Evolutionary conservation across 2,329 filamentous ascomycete genomes (phyloP).

Genomic region (Aspergillus caelatus): DNA sequence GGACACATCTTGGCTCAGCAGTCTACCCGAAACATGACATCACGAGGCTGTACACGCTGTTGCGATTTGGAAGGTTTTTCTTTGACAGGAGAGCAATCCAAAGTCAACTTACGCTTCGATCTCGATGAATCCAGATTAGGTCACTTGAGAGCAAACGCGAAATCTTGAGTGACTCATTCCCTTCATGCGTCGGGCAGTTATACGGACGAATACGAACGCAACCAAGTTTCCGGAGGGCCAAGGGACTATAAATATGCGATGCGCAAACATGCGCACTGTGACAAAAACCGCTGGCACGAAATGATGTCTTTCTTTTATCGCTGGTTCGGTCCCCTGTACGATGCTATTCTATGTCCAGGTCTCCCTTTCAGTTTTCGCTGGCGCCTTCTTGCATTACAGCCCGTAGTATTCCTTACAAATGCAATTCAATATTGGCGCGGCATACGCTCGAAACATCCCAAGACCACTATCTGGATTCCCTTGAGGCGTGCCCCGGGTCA

Average conservation of each 20-base stretch:
- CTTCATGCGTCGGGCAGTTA: too few relatives aligned
- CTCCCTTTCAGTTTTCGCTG: conserved; percentile 47
- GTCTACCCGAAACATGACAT: background rate
- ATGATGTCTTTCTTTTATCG: conserved; percentile 2
- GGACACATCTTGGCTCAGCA: background rate
- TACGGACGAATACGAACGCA: background rate
- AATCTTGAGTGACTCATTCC: too few relatives aligned
- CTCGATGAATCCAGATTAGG: background rate
- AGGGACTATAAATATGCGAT: background rate
- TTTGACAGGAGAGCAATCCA: background rate
- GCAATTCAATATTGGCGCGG: conserved; percentile 33
- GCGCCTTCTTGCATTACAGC: conserved; percentile 49
- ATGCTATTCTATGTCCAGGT: conserved; percentile 39
- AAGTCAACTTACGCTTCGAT: too few relatives aligned
- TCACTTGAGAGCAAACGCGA: background rate
- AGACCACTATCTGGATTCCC: conserved; percentile 9
- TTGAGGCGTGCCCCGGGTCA: conserved; percentile 9
- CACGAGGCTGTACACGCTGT: background rate
- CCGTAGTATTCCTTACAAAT: conserved; percentile 43
- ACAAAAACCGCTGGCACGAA: too few relatives aligned
- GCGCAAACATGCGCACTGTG: background rate
- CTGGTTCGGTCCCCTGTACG: conserved; percentile 16
- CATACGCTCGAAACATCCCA: conserved; percentile 8
- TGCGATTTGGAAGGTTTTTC: background rate
- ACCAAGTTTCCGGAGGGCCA: background rate